phyloP scores from a whole-genome alignment of 2,329 filamentous ascomycete species.

The Rhynchosporium graminicola region DNA sequence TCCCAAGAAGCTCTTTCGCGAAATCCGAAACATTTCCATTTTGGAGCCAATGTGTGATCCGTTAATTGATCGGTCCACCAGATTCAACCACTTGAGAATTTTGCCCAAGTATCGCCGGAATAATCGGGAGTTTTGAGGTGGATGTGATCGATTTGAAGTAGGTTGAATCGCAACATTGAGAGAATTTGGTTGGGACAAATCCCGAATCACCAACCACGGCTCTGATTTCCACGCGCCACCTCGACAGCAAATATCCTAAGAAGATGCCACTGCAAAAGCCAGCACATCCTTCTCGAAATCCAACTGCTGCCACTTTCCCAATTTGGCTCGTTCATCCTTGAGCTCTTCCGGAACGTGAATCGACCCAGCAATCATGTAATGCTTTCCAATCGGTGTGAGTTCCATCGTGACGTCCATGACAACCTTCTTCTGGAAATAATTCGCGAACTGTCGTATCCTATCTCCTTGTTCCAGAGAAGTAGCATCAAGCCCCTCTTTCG shows the following conservation, averaged over 20 bases:
- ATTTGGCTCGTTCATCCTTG: conserved; percentile 13
- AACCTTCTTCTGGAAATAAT: conserved; percentile 32
- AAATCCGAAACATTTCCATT: too few species aligned
- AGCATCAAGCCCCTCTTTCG: conserved; percentile 14
- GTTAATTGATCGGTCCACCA: too few species aligned
- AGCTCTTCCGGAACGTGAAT: conserved; percentile 23
- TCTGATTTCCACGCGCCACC: too few species aligned
- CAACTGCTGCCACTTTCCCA: conserved; percentile 28
- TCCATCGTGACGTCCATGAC: conserved; percentile 38
- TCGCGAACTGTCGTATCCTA: conserved; percentile 27
- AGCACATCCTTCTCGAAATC: conserved; percentile 35
- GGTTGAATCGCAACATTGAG: too few species aligned
- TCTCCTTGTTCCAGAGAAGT: conserved; percentile 32
- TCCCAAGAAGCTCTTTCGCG: too few species aligned
- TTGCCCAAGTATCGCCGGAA: too few species aligned
- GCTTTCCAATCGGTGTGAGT: conserved; percentile 33
- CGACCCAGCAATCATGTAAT: conserved; percentile 39
- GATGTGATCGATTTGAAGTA: too few species aligned
- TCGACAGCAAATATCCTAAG: neutral
- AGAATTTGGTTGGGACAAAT: too few species aligned
- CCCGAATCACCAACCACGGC: too few species aligned
- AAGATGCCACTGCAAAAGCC: conserved; percentile 27
- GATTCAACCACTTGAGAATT: too few species aligned
- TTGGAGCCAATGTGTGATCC: too few species aligned
- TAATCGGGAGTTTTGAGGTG: too few species aligned